Base-by-base conservation (phyloP, 2,329 filamentous ascomycete genomes). In the Annulohypoxylon truncatum region DNA sequence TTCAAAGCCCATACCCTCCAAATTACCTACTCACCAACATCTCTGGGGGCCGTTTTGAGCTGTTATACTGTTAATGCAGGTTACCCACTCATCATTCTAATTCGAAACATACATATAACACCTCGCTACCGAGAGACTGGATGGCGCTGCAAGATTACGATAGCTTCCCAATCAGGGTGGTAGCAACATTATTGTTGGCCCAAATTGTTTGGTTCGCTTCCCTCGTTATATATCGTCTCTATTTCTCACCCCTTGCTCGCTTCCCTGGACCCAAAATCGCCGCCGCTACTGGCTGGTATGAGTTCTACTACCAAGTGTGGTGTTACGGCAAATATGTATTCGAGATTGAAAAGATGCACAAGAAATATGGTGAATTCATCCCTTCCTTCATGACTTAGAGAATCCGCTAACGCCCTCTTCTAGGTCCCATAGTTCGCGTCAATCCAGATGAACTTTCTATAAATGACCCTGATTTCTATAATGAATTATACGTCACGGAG, bases 381-480 rank as follows among this genome's bases (percentile, higher is more conserved):
- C 42, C 4, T 13, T 20, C 4, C 18, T 47, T 4, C 4, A 5
- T 4, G 10, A 18, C 7, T 29, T 1, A 46, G 20, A 13, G 1
- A 44, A 5, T 2, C 15, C n/a, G n/a, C 50, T 55, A 3, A 28
- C 9, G 40, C 31, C 40, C 50, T 18, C 42, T 51, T 60, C 29
- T 28, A 71, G 70, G 62, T 3, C 52, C 68, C n/a, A 69, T 73
- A 38, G 65, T 74, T 28, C 64, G 68, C 38, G 64, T 65, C 12
- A 74, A 76, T 40, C 72, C 79, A 1, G 70, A 74, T 5, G 71
- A 74, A 35, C 71, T 80, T 7, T 73, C 72, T 15, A 59, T 72
- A 26, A 58, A 68, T 26, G 70, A 72, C 33, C 47, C 67, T 1
- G 63, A 71, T n/a, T 71, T 70, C 48, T 70, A 68, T 15, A 61